phyloP scores from a whole-genome alignment of 2,329 filamentous ascomycete genomes.

The Colletotrichum kahawae region DNA sequence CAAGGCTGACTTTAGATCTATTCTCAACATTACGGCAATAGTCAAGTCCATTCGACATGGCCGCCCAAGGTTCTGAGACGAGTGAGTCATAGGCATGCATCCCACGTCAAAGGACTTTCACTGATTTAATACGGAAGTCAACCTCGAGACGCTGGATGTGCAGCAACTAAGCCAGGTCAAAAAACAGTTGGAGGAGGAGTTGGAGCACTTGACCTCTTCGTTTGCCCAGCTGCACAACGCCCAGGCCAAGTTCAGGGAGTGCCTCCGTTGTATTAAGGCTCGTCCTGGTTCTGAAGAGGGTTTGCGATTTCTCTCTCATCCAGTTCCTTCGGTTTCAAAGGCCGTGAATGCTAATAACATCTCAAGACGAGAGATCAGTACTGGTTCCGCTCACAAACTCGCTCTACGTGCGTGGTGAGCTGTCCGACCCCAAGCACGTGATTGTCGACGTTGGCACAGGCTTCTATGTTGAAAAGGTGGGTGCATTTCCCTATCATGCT shows the following conservation, averaged over 20 bases:
- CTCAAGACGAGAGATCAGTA: conserved; percentile 53
- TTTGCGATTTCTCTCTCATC: conserved; percentile 20
- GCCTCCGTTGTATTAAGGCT: conserved; percentile 74
- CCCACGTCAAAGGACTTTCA: neutral
- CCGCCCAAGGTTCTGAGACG: conserved; percentile 13
- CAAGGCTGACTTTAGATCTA: neutral
- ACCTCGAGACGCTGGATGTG: conserved; percentile 76
- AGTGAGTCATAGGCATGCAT: conserved; percentile 1
- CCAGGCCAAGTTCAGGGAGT: conserved; percentile 91
- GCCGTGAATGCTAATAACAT: neutral
- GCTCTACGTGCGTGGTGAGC: conserved; percentile 86
- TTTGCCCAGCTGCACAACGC: conserved; percentile 90
- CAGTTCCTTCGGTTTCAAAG: neutral
- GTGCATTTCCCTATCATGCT: conserved; percentile 12
- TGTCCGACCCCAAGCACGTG: conserved; percentile 77
- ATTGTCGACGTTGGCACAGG: conserved; percentile 94
- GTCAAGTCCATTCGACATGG: neutral
- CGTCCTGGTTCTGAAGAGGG: conserved; percentile 36
- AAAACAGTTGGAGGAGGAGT: conserved; percentile 94
- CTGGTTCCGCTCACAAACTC: conserved; percentile 95
- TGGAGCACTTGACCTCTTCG: conserved; percentile 90
- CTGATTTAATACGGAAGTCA: conserved; percentile 44
- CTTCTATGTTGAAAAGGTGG: conserved; percentile 91
- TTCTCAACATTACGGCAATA: neutral
- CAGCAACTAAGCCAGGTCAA: conserved; percentile 92